Conservation (phyloP, 257 asterid genomes). For the Solanum virginianum region DNA sequence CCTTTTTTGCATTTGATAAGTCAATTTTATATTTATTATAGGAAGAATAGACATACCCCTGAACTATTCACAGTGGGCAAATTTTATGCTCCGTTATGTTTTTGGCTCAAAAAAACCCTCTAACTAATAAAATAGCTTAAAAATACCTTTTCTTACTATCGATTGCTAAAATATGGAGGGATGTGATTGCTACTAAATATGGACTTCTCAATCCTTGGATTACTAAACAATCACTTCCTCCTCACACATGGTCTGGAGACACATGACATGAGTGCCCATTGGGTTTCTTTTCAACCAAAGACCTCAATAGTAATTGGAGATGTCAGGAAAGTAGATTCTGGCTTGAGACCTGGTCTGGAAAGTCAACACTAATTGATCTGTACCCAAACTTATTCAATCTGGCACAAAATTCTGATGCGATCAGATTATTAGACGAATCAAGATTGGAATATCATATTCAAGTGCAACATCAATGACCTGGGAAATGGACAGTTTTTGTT, state of each 20-base stretch:
- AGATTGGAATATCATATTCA: neutral
- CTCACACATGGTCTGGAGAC: neutral
- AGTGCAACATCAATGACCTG: neutral
- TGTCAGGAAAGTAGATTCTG: neutral
- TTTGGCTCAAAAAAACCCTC: neutral
- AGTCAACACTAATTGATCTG: neutral
- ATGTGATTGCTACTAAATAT: neutral
- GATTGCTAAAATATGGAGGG: neutral
- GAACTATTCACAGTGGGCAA: neutral
- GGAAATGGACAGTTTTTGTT: neutral
- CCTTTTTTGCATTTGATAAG: neutral
- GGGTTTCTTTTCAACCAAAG: neutral
- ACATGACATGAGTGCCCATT: neutral
- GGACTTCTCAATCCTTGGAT: neutral
- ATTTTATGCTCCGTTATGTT: neutral
- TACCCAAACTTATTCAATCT: neutral
- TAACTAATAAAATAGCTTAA: neutral
- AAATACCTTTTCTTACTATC: neutral
- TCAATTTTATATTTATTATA: neutral
- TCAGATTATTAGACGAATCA: neutral
- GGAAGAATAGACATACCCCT: neutral
- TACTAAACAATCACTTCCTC: neutral
- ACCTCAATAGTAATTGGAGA: neutral
- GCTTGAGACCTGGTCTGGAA: neutral
- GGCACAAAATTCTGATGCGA: neutral